These are phyloP conservation scores for Heracleum sosnowskyi DNA, from an alignment of 129 eudicot species.

Conservation along the genomic window DNA sequence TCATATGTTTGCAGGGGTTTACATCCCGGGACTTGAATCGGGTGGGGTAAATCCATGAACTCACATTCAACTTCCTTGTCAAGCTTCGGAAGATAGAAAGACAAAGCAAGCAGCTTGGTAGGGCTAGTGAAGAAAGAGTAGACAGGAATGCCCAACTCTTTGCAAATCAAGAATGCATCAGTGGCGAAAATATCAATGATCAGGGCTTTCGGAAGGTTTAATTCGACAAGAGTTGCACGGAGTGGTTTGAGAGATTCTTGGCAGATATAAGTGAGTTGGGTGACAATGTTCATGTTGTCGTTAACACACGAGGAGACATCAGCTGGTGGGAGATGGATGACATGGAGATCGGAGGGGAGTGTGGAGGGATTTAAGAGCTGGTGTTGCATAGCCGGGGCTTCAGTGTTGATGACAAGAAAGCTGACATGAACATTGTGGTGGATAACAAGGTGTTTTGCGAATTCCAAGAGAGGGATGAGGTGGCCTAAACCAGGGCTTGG, in stretches of 20 bases:
- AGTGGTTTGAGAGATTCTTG: slow-evolving; percentile 31
- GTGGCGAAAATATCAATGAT: slow-evolving; percentile 42
- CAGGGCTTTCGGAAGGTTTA: slow-evolving; percentile 24
- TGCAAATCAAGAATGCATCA: slow-evolving; percentile 25
- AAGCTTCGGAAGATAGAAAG: neutral
- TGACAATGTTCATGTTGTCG: slow-evolving; percentile 1
- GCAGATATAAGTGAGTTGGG: slow-evolving; percentile 12
- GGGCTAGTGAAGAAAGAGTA: slow-evolving; percentile 36
- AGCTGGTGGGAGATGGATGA: slow-evolving; percentile 32
- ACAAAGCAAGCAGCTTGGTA: slow-evolving; percentile 18
- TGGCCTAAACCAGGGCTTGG: slow-evolving; percentile 63
- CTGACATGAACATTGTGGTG: slow-evolving; percentile 28
- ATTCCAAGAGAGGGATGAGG: slow-evolving; percentile 36
- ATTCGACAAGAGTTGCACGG: slow-evolving; percentile 3
- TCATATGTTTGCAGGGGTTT: neutral
- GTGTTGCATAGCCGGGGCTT: slow-evolving; percentile 22
- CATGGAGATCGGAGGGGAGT: slow-evolving; percentile 24
- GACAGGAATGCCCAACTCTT: slow-evolving; percentile 29
- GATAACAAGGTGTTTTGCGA: slow-evolving; percentile 31
- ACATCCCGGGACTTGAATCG: neutral
- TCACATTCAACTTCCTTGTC: neutral
- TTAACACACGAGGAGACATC: slow-evolving; percentile 19
- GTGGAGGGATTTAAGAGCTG: slow-evolving; percentile 19
- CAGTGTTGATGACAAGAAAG: slow-evolving; percentile 31
- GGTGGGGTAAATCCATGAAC: too few species aligned